These are phyloP conservation scores for Botryosphaeria dothidea DNA, from an alignment of 2,329 filamentous ascomycete species.

Conservation along the genomic window DNA sequence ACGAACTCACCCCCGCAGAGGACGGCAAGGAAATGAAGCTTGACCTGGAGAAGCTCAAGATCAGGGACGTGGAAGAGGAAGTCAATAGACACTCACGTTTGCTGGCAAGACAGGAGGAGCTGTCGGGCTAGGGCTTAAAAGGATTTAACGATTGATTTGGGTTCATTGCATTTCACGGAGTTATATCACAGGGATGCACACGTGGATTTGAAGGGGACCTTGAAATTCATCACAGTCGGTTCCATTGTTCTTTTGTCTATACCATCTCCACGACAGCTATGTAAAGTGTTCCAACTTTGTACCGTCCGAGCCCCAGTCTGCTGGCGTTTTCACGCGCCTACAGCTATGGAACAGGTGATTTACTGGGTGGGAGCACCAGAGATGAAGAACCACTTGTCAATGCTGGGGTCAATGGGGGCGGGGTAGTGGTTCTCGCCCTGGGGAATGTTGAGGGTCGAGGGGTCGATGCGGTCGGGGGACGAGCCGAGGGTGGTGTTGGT, in stretches of 20 bases:
- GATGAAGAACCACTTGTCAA: slow-evolving; percentile 99
- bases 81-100: slow-evolving; percentile 84
- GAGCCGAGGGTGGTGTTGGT: slow-evolving; percentile 76
- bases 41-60: slow-evolving; percentile 76
- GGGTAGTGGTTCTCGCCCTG: slow-evolving; percentile 76
- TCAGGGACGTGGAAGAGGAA: slow-evolving; percentile 85
- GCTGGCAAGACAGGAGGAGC: slow-evolving; percentile 79
- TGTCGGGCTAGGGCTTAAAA: slow-evolving; percentile 48
- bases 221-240: not conserved
- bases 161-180: slow-evolving; percentile 20
- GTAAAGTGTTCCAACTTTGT: slow-evolving; percentile 13
- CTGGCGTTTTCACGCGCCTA: slow-evolving; percentile 4
- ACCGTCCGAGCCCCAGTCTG: not conserved
- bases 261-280: slow-evolving; percentile 17
- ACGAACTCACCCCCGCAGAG: slow-evolving; percentile 54
- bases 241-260: slow-evolving; percentile 20
- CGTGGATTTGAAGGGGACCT: not conserved
- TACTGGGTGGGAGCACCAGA: slow-evolving; percentile 76
- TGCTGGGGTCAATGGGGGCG: slow-evolving; percentile 89
- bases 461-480: slow-evolving; percentile 71
- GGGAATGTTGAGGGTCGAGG: slow-evolving; percentile 74
- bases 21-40: slow-evolving; percentile 90
- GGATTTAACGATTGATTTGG: not conserved
- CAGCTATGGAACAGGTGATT: not conserved
- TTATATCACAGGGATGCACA: slow-evolving; percentile 4